Conservation (phyloP, 169 alveolate species). For the Perkinsus marinus region DNA sequence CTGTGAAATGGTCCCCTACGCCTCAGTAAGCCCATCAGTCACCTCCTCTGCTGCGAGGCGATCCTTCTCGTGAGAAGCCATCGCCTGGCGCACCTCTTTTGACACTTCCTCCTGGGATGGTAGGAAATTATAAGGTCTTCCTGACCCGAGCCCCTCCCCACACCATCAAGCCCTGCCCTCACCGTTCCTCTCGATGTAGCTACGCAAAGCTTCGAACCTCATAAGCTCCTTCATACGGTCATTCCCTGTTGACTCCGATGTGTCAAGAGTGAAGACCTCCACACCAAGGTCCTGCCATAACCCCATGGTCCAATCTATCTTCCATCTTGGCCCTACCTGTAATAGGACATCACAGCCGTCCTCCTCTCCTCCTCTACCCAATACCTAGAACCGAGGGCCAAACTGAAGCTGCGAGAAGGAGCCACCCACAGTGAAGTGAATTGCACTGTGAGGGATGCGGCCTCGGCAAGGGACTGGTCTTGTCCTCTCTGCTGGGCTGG, state of each 20-base stretch:
- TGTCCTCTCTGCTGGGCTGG: neutral
- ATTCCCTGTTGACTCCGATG: neutral
- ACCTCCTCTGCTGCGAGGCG: neutral
- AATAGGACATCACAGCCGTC: neutral
- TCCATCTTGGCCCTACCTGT: neutral
- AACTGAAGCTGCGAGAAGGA: neutral
- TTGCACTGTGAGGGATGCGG: neutral
- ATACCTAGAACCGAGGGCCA: neutral
- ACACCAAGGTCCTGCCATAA: neutral
- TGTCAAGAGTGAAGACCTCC: neutral
- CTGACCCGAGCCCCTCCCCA: neutral
- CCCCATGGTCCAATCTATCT: neutral
- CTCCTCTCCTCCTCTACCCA: neutral
- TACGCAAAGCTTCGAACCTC: neutral
- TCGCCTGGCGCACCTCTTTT: neutral
- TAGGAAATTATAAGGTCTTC: neutral
- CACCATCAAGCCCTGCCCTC: neutral
- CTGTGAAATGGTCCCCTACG: neutral
- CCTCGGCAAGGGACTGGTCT: neutral
- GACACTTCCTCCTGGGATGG: neutral
- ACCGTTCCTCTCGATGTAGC: neutral
- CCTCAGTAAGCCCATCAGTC: neutral
- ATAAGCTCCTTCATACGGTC: neutral
- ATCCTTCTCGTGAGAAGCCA: neutral
- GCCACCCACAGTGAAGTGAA: neutral